phyloP scores from a whole-genome alignment of 2,329 filamentous ascomycete genomes.

The Tolypocladium sp. region DNA sequence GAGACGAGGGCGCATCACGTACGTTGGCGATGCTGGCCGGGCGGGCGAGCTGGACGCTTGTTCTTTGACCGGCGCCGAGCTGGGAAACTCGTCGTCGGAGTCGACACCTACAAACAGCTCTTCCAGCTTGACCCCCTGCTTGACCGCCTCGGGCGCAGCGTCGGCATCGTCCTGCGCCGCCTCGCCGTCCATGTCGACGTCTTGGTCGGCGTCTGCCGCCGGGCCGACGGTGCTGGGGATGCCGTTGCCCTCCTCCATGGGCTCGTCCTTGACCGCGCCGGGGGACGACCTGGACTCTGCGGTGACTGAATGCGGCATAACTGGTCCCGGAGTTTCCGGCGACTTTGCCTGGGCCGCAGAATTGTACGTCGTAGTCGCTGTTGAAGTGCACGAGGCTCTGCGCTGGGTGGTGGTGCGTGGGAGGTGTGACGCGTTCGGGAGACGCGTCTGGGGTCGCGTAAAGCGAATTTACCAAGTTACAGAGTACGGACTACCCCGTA shows the following conservation, averaged over 20 bases:
- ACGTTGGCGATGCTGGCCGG: constrained; percentile 34
- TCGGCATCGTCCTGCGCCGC: constrained; percentile 14
- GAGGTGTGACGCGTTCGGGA: background rate
- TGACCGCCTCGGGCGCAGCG: constrained; percentile 13
- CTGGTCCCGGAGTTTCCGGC: background rate
- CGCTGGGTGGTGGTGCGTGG: background rate
- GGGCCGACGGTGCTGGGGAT: constrained; percentile 17
- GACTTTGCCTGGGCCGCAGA: background rate
- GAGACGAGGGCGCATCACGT: constrained; percentile 11
- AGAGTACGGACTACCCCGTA: no score
- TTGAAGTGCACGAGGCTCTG: background rate
- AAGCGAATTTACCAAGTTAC: background rate
- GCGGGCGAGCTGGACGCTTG: constrained; percentile 30
- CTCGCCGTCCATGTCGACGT: constrained; percentile 30
- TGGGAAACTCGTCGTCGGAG: constrained; percentile 53
- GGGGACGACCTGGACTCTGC: constrained; percentile 19
- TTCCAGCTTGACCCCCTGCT: constrained; percentile 44
- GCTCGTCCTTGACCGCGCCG: constrained; percentile 19
- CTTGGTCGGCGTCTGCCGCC: constrained; percentile 13
- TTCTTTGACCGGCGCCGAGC: constrained; percentile 31
- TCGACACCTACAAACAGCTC: constrained; percentile 50
- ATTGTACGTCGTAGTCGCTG: background rate
- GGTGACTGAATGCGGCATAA: constrained; percentile 37
- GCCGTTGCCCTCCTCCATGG: constrained; percentile 22
- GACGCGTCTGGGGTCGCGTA: background rate